Evolutionary conservation across 2,329 filamentous ascomycete genomes (phyloP), one percentile per base, ranked within the genome.

Genomic region (Fusarium mexicanum): DNA sequence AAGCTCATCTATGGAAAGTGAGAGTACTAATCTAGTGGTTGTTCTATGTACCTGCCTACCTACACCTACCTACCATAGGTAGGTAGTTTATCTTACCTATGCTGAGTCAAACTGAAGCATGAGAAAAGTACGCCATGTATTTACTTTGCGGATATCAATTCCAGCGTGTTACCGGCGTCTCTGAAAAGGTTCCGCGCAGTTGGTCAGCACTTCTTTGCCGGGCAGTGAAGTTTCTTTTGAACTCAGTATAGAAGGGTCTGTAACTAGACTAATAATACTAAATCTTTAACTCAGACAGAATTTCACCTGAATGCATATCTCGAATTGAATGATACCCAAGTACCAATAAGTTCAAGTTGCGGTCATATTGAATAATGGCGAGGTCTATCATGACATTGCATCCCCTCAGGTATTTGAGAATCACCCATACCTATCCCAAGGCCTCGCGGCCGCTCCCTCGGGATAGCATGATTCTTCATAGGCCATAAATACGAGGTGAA

Each of bases 391-490:
- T n/a, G n/a, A 13, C n/a, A 47, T 13, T 29, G 16, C 35, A 22
- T 7, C 22, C 11, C 38, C 24, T 16, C 16, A 58, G 37, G n/a
- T 17, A 43, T 29, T 10, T 37, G n/a, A 11, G 20, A 29, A 33
- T 62, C 5, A 5, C 12, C 40, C 20, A 37, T 35, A 16, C 13
- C 33, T 44, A 33, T 61, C 16, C 43, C 61, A 62, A 12, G 63
- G 60, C 35, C 37, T 44, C 16, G 24, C 8, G 8, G 63, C 51
- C 13, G n/a, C 57, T 14, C 41, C 57, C 11, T 63, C 44, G 20
- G 43, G 60, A 63, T 74, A 74, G 4, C 50, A 74, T 18, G 63
- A 61, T n/a, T 67, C 31, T 55, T 75, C 67, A 6, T 65, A 53
- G 14, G 5, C 20, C 26, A 24, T 61, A 6, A 58, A 53, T 13